These are phyloP conservation scores for Phylloporus rhodoxanthus DNA, from an alignment of 768 basidiomycete species.

Conservation along the genomic window DNA sequence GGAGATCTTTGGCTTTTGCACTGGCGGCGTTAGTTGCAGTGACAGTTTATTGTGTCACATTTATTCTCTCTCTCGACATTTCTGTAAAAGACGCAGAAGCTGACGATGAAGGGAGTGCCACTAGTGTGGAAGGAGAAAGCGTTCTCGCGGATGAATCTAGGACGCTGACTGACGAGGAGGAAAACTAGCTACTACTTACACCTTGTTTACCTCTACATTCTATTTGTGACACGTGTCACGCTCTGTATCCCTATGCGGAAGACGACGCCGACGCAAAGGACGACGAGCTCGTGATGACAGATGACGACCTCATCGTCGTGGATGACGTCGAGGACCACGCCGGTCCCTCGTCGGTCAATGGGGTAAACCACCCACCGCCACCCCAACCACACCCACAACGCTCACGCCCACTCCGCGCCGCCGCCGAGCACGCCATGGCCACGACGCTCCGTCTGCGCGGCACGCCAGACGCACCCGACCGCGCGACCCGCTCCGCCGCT, in stretches of 20 bases:
- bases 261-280: background rate
- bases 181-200: constrained; percentile 1
- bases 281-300: constrained; percentile 32
- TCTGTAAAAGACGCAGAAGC: background rate
- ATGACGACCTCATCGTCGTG: constrained; percentile 58
- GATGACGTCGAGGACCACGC: constrained; percentile 48
- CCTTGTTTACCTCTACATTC: background rate
- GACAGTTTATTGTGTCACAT: constrained; percentile 31
- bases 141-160: constrained; percentile 4
- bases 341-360: constrained; percentile 34
- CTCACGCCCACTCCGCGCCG: constrained; percentile 30
- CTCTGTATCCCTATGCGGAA: constrained; percentile 1
- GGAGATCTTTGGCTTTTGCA: constrained; percentile 51
- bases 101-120: constrained; percentile 1
- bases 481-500: constrained; percentile 53
- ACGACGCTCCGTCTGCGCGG: constrained; percentile 29
- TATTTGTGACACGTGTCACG: constrained; percentile 15
- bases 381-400: constrained; percentile 20
- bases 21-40: constrained; percentile 41
- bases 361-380: constrained; percentile 15
- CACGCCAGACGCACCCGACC: constrained; percentile 35
- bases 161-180: constrained; percentile 12
- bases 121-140: constrained; percentile 13
- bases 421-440: constrained; percentile 33
- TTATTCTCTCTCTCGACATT: background rate